Evolutionary conservation across 345 rosid genomes (phyloP).

Genomic region (Barbarea vulgaris): DNA sequence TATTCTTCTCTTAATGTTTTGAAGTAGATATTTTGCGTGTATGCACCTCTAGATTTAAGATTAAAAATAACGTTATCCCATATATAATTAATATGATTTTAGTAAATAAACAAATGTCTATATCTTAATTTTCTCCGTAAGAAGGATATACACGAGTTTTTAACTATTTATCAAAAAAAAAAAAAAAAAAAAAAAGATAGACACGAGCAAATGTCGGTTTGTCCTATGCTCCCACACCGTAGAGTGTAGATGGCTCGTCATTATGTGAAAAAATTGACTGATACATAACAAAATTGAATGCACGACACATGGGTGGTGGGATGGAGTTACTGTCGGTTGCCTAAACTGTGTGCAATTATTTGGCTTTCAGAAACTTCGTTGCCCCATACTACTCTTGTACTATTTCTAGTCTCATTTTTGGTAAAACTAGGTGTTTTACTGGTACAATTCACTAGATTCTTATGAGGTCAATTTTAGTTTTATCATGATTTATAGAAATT

Average conservation of each 20-base stretch:
- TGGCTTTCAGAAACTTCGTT: constrained; percentile 2
- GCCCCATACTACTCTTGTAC: background rate
- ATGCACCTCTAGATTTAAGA: background rate
- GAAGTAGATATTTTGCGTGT: background rate
- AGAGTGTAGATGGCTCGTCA: constrained; percentile 24
- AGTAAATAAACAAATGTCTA: background rate
- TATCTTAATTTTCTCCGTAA: background rate
- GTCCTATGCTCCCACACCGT: background rate
- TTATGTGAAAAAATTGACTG: constrained; percentile 9
- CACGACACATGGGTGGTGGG: constrained; percentile 25
- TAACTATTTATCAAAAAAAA: too few relatives aligned
- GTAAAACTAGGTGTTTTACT: constrained; percentile 10
- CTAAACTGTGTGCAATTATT: background rate
- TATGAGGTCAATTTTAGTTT: background rate
- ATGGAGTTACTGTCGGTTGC: constrained; percentile 24
- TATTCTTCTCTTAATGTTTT: background rate
- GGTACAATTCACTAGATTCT: background rate
- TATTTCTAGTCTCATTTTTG: constrained; percentile 19
- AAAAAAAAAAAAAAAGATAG: background rate
- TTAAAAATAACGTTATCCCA: background rate
- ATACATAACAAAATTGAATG: constrained; percentile 15
- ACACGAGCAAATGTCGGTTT: constrained; percentile 24
- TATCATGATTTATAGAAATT: background rate
- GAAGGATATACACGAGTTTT: background rate
- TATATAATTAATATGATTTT: background rate